These are phyloP conservation scores for Yarrowia sp. DNA, from an alignment of 805 yeast genomes.

Conservation along the genomic window DNA sequence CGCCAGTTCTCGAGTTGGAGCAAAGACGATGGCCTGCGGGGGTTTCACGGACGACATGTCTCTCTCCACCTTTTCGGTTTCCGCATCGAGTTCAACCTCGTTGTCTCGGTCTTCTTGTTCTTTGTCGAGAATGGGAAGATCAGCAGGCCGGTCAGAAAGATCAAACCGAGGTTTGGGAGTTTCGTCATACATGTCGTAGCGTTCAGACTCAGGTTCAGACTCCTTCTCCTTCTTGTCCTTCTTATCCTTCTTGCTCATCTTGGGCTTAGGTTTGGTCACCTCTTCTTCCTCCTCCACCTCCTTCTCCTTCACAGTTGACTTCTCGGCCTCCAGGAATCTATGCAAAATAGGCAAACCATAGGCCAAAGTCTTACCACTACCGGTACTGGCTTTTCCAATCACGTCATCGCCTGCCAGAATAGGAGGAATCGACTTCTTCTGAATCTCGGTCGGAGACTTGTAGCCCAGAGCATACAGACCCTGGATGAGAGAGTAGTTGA, in stretches of 20 bases:
- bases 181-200: slow-evolving; percentile 18
- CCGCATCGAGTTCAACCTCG: slow-evolving; percentile 38
- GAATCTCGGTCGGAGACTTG: slow-evolving; percentile 82
- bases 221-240: background rate
- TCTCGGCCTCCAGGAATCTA: slow-evolving; percentile 12
- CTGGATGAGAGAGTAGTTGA: slow-evolving; percentile 60
- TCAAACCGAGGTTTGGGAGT: background rate
- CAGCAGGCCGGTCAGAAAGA: slow-evolving; percentile 53
- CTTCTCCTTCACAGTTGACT: background rate
- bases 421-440: slow-evolving; percentile 72
- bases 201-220: background rate
- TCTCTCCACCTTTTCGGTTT: slow-evolving; percentile 23
- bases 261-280: background rate
- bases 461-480: slow-evolving; percentile 69
- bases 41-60: slow-evolving; percentile 43
- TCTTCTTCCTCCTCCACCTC: background rate
- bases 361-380: slow-evolving; percentile 96
- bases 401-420: slow-evolving; percentile 79
- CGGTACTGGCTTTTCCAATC: slow-evolving; percentile 96
- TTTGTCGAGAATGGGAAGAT: slow-evolving; percentile 51
- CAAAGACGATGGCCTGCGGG: slow-evolving; percentile 81
- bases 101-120: slow-evolving; percentile 41
- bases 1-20: slow-evolving; percentile 97
- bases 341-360: slow-evolving; percentile 86
- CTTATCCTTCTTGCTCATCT: background rate